phyloP scores from a whole-genome alignment of 257 asterid genomes.

The Leptodermis oblonga region DNA sequence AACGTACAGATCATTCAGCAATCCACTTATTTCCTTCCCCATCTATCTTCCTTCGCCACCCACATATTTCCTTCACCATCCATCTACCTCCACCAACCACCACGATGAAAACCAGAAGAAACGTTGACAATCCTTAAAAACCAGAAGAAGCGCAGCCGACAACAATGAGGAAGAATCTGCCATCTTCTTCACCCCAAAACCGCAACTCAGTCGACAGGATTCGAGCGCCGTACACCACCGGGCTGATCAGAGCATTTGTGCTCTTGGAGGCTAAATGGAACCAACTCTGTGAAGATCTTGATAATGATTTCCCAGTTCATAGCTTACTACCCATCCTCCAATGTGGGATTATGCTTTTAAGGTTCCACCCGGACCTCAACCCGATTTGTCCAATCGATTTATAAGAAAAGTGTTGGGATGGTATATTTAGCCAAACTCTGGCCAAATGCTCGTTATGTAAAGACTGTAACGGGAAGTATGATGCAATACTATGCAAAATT shows the following conservation, averaged over 20 bases:
- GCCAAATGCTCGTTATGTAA: slow-evolving; percentile 21
- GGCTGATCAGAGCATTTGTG: slow-evolving; percentile 14
- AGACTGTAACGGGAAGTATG: slow-evolving; percentile 16
- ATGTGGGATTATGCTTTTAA: slow-evolving; percentile 18
- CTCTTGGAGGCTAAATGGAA: slow-evolving; percentile 20
- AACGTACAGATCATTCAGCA: too few relatives aligned
- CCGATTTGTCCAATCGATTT: slow-evolving; percentile 10
- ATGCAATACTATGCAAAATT: slow-evolving; percentile 17
- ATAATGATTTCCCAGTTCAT: slow-evolving; percentile 17
- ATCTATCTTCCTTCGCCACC: too few relatives aligned
- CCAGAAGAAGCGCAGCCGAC: too few relatives aligned
- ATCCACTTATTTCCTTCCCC: too few relatives aligned
- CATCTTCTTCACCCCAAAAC: too few relatives aligned
- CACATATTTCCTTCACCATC: too few relatives aligned
- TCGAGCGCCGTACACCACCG: slow-evolving; percentile 24
- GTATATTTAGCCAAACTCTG: slow-evolving; percentile 16
- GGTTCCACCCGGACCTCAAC: slow-evolving; percentile 15
- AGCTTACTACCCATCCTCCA: slow-evolving; percentile 12
- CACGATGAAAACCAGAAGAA: too few relatives aligned
- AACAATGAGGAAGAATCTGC: too few relatives aligned
- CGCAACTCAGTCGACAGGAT: slow-evolving; percentile 12
- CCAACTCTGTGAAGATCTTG: slow-evolving; percentile 20
- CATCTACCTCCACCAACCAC: too few relatives aligned
- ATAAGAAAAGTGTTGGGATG: slow-evolving; percentile 8
- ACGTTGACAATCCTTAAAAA: too few relatives aligned